Percentiles rank a stretch among this genome's conserved stretches.
Evolutionary conservation across 306 rosid genomes (phyloP).

Genomic region (Inga leiocalycina): DNA sequence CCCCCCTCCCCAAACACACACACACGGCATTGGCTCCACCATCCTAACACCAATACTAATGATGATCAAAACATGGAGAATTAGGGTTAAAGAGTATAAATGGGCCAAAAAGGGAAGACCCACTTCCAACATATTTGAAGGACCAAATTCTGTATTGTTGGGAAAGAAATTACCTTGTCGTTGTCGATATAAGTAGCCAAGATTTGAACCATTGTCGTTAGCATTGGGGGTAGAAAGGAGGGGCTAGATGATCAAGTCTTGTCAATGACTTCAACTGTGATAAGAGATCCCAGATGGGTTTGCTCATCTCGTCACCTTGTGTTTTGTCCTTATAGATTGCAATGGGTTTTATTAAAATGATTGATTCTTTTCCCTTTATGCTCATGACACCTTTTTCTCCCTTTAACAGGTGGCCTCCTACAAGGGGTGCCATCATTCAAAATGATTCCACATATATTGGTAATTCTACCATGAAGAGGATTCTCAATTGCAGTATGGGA

Average conservation of each 20-base stretch:
- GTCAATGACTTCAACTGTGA: conserved; percentile 57
- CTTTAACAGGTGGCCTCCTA: conserved; percentile 50
- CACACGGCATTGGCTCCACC: background rate
- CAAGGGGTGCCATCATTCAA: conserved; percentile 69
- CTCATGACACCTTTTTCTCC: conserved; percentile 76
- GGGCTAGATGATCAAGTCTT: conserved; percentile 19
- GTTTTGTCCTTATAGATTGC: background rate
- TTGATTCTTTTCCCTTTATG: conserved; percentile 73
- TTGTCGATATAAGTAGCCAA: too few relatives aligned
- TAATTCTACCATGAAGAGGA: conserved; percentile 10
- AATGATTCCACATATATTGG: conserved; percentile 62
- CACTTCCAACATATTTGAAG: too few relatives aligned
- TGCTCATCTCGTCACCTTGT: background rate
- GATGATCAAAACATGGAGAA: background rate
- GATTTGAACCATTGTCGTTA: too few relatives aligned
- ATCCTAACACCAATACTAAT: conserved; percentile 16
- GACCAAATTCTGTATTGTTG: too few relatives aligned
- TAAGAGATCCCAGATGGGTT: conserved; percentile 54
- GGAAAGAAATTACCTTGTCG: too few relatives aligned
- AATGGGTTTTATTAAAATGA: background rate
- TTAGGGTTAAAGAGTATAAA: too few relatives aligned
- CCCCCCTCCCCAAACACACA: background rate
- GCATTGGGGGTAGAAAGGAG: too few relatives aligned
- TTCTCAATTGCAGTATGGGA: conserved; percentile 15
- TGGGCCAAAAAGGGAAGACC: too few relatives aligned